Percentiles rank a stretch among this genome's conserved stretches.
These are phyloP conservation scores for Lecanicillium sp. DNA, from an alignment of 2,329 filamentous ascomycete species.

Conservation along the genomic window DNA sequence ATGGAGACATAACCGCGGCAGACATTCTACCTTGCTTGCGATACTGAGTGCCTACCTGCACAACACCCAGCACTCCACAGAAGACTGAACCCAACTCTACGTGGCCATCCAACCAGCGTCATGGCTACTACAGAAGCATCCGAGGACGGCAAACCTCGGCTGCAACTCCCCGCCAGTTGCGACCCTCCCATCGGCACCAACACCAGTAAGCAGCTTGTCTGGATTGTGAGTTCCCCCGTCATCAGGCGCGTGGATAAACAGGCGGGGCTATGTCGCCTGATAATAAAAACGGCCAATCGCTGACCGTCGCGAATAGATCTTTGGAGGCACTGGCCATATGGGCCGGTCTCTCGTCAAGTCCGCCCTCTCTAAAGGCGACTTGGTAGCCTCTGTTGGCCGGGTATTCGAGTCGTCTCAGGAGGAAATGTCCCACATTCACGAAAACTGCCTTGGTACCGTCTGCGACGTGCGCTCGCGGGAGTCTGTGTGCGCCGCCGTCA, in stretches of 20 bases:
- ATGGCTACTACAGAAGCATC: slow-evolving; percentile 11
- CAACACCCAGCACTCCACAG: too few species aligned
- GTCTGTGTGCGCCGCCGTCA: slow-evolving; percentile 66
- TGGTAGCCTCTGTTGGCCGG: slow-evolving; percentile 79
- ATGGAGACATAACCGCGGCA: too few species aligned
- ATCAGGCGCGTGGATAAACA: too few species aligned
- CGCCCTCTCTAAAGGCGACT: slow-evolving; percentile 72
- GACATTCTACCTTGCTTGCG: background rate
- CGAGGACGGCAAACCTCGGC: slow-evolving; percentile 21
- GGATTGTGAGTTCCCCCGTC: slow-evolving; percentile 84
- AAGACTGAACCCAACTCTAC: background rate
- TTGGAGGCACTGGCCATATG: slow-evolving; percentile 96
- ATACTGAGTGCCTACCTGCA: background rate
- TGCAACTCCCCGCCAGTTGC: slow-evolving; percentile 72
- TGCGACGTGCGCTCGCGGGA: slow-evolving; percentile 83
- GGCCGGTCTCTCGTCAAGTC: slow-evolving; percentile 82
- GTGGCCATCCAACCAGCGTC: too few species aligned
- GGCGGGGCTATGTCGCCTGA: too few species aligned
- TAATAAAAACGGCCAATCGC: background rate
- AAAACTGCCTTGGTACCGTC: slow-evolving; percentile 69
- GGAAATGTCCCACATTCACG: slow-evolving; percentile 64
- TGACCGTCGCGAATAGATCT: slow-evolving; percentile 50
- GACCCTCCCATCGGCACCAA: slow-evolving; percentile 70
- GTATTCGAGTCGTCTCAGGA: slow-evolving; percentile 67
- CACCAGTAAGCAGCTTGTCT: slow-evolving; percentile 69